Conservation (phyloP, 495 filamentous ascomycete genomes). For the Bathelium albidoporum region DNA sequence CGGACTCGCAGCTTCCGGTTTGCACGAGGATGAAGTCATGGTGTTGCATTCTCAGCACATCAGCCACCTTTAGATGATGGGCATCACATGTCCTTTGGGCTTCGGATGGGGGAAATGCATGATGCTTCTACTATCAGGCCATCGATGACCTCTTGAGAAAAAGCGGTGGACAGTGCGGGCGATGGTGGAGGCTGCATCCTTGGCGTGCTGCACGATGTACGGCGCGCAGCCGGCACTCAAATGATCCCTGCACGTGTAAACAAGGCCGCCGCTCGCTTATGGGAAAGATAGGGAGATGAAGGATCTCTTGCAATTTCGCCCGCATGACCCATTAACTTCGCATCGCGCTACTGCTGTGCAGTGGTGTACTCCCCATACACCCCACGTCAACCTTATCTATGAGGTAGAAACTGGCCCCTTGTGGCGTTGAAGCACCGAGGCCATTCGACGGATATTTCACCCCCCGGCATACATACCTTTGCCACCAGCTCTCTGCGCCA, state of each 20-base stretch:
- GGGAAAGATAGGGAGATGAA: background rate
- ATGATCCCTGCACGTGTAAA: slow-evolving; percentile 3
- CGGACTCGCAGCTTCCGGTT: no score
- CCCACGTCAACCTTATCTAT: background rate
- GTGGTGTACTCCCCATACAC: background rate
- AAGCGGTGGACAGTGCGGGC: slow-evolving; percentile 1
- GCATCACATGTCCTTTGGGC: no score
- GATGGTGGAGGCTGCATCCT: no score
- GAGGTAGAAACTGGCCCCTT: background rate
- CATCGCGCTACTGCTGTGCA: background rate
- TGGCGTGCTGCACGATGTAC: background rate
- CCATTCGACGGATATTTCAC: slow-evolving; percentile 1
- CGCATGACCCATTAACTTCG: background rate
- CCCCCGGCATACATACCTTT: background rate
- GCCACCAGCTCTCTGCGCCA: background rate
- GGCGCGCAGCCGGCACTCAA: background rate
- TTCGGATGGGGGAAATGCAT: no score
- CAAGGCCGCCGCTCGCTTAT: background rate
- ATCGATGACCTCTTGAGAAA: background rate
- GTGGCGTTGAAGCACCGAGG: background rate
- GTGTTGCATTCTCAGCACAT: no score
- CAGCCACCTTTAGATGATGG: no score
- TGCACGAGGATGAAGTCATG: no score
- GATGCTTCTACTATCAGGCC: no score
- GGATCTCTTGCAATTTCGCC: background rate